Conservation (phyloP, 139 green algal species). For the Closterium sp. region DNA sequence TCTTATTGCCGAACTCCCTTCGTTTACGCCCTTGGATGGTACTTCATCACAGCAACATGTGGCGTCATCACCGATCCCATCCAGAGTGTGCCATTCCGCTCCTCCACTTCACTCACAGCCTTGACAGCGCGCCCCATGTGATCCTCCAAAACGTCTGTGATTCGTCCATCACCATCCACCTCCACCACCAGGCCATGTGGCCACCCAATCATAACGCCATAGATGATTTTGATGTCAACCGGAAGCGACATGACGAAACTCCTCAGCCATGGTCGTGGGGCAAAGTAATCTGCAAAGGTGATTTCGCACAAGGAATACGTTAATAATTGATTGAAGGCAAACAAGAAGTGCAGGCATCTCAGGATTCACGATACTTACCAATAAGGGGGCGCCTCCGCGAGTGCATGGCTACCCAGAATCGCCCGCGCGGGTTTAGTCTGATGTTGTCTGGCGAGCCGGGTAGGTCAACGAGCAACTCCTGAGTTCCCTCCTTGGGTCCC, state of each 20-base stretch:
- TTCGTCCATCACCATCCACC: conserved; percentile 22
- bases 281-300: not conserved
- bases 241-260: conserved; percentile 1
- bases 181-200: conserved; percentile 23
- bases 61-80: not conserved
- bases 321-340: not conserved
- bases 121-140: not conserved
- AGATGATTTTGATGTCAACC: not conserved
- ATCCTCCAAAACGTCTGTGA: conserved; percentile 34
- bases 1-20: not conserved
- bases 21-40: not conserved
- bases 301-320: not conserved
- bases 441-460: conserved; percentile 51
- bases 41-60: not conserved
- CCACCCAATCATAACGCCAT: not conserved
- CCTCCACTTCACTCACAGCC: conserved; percentile 30
- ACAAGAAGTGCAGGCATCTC: not conserved
- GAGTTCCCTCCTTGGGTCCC: conserved; percentile 40
- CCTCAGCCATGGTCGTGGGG: not conserved
- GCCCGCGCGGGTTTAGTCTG: conserved; percentile 1
- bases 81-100: conserved; percentile 17
- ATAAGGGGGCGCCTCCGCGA: conserved; percentile 27
- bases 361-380: conserved; percentile 1
- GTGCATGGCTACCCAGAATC: conserved; percentile 44
- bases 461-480: conserved; percentile 38